Evolutionary conservation across 371 early-diverging fungal species (phyloP), one percentile per base, ranked within the genome.

Genomic region (Actinomortierella ambigua): DNA sequence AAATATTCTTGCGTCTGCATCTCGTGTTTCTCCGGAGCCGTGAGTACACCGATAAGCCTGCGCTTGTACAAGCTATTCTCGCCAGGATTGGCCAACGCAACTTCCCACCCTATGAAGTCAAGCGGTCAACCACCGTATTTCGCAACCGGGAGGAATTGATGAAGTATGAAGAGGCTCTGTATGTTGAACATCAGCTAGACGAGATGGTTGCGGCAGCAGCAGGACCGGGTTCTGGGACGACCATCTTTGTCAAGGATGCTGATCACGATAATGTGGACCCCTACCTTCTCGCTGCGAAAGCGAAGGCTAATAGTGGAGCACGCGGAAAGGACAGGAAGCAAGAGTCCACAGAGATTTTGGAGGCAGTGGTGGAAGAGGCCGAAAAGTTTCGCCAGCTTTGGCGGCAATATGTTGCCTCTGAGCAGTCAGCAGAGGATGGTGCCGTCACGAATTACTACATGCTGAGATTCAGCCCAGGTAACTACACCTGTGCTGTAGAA

Each of bases 381-480:
- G 59, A 69, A 41, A 43, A 28, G 1, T 56, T 73, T 22, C 59
- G 63, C 18, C 59, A 53, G 13, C 51, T 59, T 13, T 76, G 66
- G 67, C 59, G 71, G 26, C 46, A 61, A 9, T 71, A 73, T 53
- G 55, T 61, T 15, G 50, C 65, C 3, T 59, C 55, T 9, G 75
- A 69, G 46, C 34, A 39, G 34, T 34, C 34, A 34, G 34, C 11
- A 6, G 34, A 34, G 0, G 64, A 61, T 34, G 9, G 11, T 62
- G 42, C 58, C 57, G 17, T 54, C 49, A 8, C 75, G 2, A 68
- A 61, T 54, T 82, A 85, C 59, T 79, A 75, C 65, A 46, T 81
- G 34, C 57, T 81, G 27, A 75, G 83, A 17, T 86, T 82, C 61
- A 81, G 84, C 61, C 83, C 86, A 57, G 84, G 82, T 81, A 77